Conservation (phyloP, 495 filamentous ascomycete genomes). For the Aspergillus cristatus region DNA sequence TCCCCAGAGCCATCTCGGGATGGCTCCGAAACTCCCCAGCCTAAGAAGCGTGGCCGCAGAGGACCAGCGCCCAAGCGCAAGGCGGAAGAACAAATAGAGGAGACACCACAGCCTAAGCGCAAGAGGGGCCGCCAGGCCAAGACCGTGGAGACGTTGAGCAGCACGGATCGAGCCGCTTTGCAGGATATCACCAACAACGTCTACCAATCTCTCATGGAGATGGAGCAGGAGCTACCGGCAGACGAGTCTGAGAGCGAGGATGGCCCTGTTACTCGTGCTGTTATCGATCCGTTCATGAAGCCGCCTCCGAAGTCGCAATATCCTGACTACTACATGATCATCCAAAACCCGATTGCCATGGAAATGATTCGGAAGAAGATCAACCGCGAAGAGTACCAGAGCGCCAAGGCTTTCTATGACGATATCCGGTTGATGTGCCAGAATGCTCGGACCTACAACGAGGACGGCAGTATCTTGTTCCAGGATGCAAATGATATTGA, state of each 20-base stretch:
- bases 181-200: conserved; percentile 67
- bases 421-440: conserved; percentile 77
- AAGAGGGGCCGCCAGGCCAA: conserved; percentile 74
- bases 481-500: conserved; percentile 89
- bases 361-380: conserved; percentile 88
- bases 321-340: conserved; percentile 89
- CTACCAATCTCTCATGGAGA: conserved; percentile 68
- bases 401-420: conserved; percentile 64
- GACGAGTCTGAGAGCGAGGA: conserved; percentile 56
- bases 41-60: conserved; percentile 61
- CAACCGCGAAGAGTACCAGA: conserved; percentile 84
- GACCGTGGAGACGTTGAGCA: conserved; percentile 41
- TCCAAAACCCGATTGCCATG: conserved; percentile 86
- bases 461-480: conserved; percentile 84
- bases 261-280: conserved; percentile 52
- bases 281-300: conserved; percentile 92
- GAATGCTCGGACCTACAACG: conserved; percentile 93
- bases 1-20: conserved; percentile 70
- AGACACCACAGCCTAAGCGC: conserved; percentile 67
- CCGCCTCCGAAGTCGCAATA: conserved; percentile 80
- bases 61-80: conserved; percentile 78
- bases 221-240: conserved; percentile 54
- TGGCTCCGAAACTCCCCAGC: conserved; percentile 61
- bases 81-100: conserved; percentile 68
- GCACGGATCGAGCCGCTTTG: conserved; percentile 44